Base-by-base conservation (phyloP, 805 yeast species). In the Torulaspora microellipsoides region DNA sequence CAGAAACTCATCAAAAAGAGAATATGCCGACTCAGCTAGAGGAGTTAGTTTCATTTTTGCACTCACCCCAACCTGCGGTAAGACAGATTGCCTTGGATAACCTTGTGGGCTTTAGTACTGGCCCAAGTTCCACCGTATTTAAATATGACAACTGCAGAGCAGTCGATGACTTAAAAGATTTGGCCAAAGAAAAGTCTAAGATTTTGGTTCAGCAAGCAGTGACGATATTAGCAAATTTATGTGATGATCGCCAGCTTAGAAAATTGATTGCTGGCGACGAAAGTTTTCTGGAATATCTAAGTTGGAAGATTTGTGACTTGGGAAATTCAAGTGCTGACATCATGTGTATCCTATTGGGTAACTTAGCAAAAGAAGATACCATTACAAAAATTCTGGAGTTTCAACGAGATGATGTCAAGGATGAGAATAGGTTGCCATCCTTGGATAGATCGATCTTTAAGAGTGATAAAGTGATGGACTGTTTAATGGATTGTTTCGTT, bases 401-500 rank as follows among this genome's bases (percentile, higher is more conserved):
- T 59, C 56, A 53, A 12, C 48, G 54, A 38, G 54, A 51, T 58
- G 37, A 52, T 62, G 38, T 60, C 48, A 46, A 48, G 17, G 33
- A 40, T 9, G 41, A 51, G 4, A 27, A 40, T 5, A 28, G 36
- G 9, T 36, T 49, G n/a, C 42, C 70, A 55, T 46, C 63, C 20
- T 58, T 65, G 12, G 75, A 76, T 34, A 71, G 69, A 39, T 67
- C 66, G 3, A 59, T 75, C 6, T 87, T 85, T 69, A 76, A 72
- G 60, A 79, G 85, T 49, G 55, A 52, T 9, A 72, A 68, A 17
- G 81, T 80, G 5, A 72, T 88, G 66, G 95, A 86, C 56, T 84
- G 90, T 62, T 70, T 90, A 27, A 78, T 90, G 81, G 95, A 87
- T 65, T 80, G 90, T 58, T 89, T 88, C 60, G 95, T 89, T 32